Percentiles rank a stretch among this genome's conserved stretches.
Conservation (phyloP, 768 basidiomycete species). For the Auriscalpium vulgare region DNA sequence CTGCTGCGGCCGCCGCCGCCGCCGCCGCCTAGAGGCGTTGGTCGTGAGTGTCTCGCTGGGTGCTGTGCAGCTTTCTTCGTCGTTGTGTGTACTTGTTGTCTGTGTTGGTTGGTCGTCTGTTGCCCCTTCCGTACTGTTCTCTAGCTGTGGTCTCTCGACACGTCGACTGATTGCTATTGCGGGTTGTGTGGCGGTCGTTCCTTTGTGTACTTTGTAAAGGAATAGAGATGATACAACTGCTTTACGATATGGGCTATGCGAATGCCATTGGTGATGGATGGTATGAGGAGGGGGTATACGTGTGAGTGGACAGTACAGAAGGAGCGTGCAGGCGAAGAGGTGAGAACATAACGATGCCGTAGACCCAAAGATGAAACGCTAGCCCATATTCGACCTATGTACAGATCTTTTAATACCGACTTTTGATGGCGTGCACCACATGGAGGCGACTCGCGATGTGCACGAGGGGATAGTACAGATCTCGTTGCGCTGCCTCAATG, state of each 20-base stretch:
- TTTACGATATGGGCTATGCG: constrained; percentile 20
- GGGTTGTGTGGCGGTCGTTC: constrained; percentile 47
- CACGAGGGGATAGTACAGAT: constrained; percentile 53
- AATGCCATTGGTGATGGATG: constrained; percentile 15
- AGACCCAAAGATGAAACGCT: background rate
- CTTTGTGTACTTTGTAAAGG: constrained; percentile 45
- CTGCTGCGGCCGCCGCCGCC: constrained; percentile 11
- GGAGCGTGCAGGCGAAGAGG: background rate
- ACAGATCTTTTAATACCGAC: constrained; percentile 10
- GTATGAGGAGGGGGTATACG: constrained; percentile 14
- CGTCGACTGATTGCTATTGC: constrained; percentile 20
- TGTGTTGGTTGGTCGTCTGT: constrained; percentile 23
- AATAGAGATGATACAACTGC: constrained; percentile 56
- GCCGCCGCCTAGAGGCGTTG: background rate
- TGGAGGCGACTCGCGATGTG: constrained; percentile 45
- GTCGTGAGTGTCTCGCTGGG: constrained; percentile 31
- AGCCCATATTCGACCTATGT: too few species aligned
- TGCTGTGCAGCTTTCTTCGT: constrained; percentile 24
- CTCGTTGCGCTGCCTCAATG: constrained; percentile 54
- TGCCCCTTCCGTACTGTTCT: constrained; percentile 15
- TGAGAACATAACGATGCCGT: constrained; percentile 6
- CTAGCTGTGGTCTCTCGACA: constrained; percentile 28
- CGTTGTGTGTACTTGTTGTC: constrained; percentile 27
- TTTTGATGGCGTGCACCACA: constrained; percentile 46
- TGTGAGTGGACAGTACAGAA: background rate